phyloP scores from a whole-genome alignment of 352 stramenopile species.

The Pythium volutum region DNA sequence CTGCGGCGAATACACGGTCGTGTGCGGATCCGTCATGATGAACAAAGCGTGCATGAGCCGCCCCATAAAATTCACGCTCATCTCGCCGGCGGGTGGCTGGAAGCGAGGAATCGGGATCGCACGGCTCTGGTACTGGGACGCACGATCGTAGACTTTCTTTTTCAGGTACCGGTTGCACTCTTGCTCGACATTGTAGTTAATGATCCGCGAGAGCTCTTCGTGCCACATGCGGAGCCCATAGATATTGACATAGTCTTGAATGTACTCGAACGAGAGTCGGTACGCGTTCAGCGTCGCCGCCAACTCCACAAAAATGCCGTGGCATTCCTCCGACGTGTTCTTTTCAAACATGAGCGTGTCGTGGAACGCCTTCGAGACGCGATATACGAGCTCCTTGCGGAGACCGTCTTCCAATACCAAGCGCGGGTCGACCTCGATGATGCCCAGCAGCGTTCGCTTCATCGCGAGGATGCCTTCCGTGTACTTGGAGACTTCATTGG shows the following conservation, averaged over 20 bases:
- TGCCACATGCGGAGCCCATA: conserved; percentile 95
- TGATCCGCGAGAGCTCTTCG: conserved; percentile 92
- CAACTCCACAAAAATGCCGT: conserved; percentile 82
- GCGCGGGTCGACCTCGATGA: conserved; percentile 93
- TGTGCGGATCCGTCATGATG: conserved; percentile 90
- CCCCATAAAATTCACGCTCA: conserved; percentile 93
- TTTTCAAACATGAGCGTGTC: conserved; percentile 86
- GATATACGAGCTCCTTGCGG: conserved; percentile 92
- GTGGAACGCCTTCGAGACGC: conserved; percentile 82
- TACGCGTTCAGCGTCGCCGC: conserved; percentile 89
- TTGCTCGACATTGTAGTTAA: conserved; percentile 96
- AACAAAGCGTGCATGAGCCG: conserved; percentile 90
- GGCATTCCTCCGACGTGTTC: conserved; percentile 80
- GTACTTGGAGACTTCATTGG: conserved; percentile 95
- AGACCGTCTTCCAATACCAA: conserved; percentile 93
- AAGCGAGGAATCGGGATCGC: conserved; percentile 93
- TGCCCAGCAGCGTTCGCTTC: conserved; percentile 93
- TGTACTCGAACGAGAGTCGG: conserved; percentile 91
- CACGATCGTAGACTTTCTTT: conserved; percentile 91
- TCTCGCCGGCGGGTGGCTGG: conserved; percentile 74
- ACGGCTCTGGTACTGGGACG: conserved; percentile 89
- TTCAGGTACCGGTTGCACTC: conserved; percentile 95
- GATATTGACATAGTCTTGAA: conserved; percentile 96
- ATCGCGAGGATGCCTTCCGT: conserved; percentile 94
- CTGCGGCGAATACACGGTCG: conserved; percentile 91